Evolutionary conservation across 2,329 filamentous ascomycete species (phyloP), one percentile per base, ranked within the genome.

Genomic region (Fusarium annulatum): DNA sequence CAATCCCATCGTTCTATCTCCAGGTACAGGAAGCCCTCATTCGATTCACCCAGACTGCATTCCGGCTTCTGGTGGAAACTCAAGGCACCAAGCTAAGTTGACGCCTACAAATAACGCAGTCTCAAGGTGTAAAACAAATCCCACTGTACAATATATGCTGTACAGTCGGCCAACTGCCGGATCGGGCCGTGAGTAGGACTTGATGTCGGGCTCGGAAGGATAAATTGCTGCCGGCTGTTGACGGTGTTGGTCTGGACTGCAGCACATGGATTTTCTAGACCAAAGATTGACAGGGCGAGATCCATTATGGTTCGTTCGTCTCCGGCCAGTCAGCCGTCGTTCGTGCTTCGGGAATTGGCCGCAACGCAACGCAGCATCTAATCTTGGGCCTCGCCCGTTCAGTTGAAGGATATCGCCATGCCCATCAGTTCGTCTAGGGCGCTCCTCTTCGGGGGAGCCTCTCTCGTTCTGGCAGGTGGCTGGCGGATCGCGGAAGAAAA

Each of bases 381-480:
- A 58, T 51, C 30, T 36, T 58, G 56, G 55, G 42, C 33, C 55
- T 58, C 33, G 23, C 23, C 55, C 41, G 16, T 53, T 58, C 49
- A 58, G 49, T 26, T 67, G 53, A 58, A 43, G 34, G 48, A 53
- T 53, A 52, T 14, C 39, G 28, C 34, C 26, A 41, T 66, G 43
- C 43, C 42, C 41, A 67, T 67, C 36, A 55, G 18, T 52, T 41
- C 52, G 41, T 36, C 34, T 33, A 30, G 43, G 38, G 34, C 57
- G 43, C 23, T 69, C 64, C 30, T 52, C 30, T 67, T 61, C 53
- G 46, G 59, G 19, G 34, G 49, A 39, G 34, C 18, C 28, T 69
- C 45, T 69, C 66, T 69, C 53, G n/a, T 69, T 57, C 28, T 63
- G 51, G 61, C 57, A 67, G 70, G 71, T 71, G 71, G 49, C 38